These are phyloP conservation scores for Russula abietina DNA, from an alignment of 768 basidiomycete genomes.

Conservation along the genomic window DNA sequence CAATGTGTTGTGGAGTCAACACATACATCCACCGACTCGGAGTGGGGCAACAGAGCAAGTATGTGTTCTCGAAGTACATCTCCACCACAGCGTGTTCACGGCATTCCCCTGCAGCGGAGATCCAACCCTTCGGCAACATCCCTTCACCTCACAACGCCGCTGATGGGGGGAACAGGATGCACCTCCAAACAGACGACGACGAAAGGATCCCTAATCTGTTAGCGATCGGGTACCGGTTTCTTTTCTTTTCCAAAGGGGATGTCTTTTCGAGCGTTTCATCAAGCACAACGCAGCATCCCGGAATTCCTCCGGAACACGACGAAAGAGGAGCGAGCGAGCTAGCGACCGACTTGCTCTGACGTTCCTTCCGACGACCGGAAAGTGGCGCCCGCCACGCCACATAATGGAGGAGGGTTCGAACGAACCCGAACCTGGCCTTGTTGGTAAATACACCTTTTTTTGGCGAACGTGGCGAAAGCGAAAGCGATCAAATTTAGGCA, in stretches of 20 bases:
- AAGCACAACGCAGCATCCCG: no score
- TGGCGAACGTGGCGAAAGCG: neutral
- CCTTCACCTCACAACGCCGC: neutral
- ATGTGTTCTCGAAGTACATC: no score
- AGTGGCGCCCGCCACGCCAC: no score
- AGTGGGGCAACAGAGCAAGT: neutral
- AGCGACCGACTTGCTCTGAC: neutral
- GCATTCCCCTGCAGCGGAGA: neutral
- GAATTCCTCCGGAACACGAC: neutral
- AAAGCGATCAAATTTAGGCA: neutral
- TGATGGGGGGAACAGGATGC: neutral
- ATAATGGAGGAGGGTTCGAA: no score
- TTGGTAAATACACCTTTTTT: no score
- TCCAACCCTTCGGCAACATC: conserved; percentile 26
- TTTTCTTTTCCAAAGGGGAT: neutral
- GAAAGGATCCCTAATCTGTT: neutral
- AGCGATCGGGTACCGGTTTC: neutral
- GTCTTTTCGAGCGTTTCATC: neutral
- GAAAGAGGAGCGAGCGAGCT: no score
- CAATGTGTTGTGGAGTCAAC: no score
- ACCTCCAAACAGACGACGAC: neutral
- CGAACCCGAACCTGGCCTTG: neutral
- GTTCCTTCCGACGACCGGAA: no score
- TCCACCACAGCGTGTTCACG: neutral
- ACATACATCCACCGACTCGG: neutral